These are phyloP conservation scores for Entomophthora muscae DNA, from an alignment of 371 early-diverging fungal genomes.

Conservation along the genomic window DNA sequence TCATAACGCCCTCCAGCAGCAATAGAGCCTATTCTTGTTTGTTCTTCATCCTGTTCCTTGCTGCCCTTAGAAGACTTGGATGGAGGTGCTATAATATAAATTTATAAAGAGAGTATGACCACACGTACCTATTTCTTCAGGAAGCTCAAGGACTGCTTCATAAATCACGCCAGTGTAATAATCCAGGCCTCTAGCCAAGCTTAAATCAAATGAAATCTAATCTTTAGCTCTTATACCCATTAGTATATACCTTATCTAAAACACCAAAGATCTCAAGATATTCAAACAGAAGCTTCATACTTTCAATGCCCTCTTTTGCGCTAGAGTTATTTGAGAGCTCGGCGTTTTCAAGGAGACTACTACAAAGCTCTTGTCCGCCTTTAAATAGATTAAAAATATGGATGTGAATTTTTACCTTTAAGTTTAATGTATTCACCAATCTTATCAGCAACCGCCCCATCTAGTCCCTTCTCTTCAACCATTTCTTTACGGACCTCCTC, in stretches of 20 bases:
- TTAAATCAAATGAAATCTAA: slow-evolving; percentile 79
- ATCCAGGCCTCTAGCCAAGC: slow-evolving; percentile 94
- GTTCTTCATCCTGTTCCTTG: slow-evolving; percentile 51
- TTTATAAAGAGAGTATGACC: background rate
- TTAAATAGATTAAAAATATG: background rate
- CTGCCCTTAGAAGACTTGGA: slow-evolving; percentile 11
- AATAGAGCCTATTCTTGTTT: slow-evolving; percentile 90
- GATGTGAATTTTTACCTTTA: slow-evolving; percentile 43
- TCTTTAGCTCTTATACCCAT: slow-evolving; percentile 8
- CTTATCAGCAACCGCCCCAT: slow-evolving; percentile 56
- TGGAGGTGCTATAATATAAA: slow-evolving; percentile 11
- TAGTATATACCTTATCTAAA: slow-evolving; percentile 25
- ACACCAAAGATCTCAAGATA: slow-evolving; percentile 77
- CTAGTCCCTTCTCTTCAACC: slow-evolving; percentile 79
- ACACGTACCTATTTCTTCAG: slow-evolving; percentile 31
- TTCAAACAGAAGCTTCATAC: slow-evolving; percentile 71
- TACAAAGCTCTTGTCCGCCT: slow-evolving; percentile 61
- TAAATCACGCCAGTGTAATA: slow-evolving; percentile 99
- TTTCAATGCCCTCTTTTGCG: slow-evolving; percentile 72
- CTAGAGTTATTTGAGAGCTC: slow-evolving; percentile 39
- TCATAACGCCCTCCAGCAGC: slow-evolving; percentile 99
- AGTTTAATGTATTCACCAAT: slow-evolving; percentile 80
- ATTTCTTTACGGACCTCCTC: slow-evolving; percentile 88
- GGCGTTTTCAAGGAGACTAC: slow-evolving; percentile 37
- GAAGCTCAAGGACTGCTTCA: slow-evolving; percentile 78